These are phyloP conservation scores for Solanum habrochaites DNA, from an alignment of 257 asterid species.

Conservation along the genomic window DNA sequence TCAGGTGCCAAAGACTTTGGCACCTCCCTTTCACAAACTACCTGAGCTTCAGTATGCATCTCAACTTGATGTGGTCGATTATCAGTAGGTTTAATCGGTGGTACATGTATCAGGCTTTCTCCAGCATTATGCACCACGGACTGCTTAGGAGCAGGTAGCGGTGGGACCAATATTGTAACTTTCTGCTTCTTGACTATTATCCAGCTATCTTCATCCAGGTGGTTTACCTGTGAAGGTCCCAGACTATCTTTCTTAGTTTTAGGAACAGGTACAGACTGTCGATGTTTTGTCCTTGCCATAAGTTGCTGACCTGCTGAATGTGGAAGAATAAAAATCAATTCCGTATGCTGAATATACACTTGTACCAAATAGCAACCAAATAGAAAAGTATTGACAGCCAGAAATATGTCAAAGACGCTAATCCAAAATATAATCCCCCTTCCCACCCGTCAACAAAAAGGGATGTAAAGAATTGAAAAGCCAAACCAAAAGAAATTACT, in stretches of 20 bases:
- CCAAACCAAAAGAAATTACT: not conserved
- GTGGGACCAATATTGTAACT: conserved; percentile 71
- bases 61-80: conserved; percentile 7
- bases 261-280: conserved; percentile 10
- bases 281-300: conserved; percentile 63
- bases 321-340: not conserved
- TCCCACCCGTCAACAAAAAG: not conserved
- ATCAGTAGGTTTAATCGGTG: conserved; percentile 8
- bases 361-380: not conserved
- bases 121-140: conserved; percentile 12
- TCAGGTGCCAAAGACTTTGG: conserved; percentile 23
- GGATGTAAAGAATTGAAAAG: not conserved
- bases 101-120: conserved; percentile 23
- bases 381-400: not conserved
- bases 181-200: conserved; percentile 70
- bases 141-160: conserved; percentile 35
- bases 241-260: conserved; percentile 27
- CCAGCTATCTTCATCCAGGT: conserved; percentile 47
- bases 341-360: not conserved
- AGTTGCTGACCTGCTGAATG: conserved; percentile 1
- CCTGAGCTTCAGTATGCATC: conserved; percentile 10
- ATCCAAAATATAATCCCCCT: not conserved
- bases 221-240: conserved; percentile 10
- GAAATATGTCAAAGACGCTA: not conserved
- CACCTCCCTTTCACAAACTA: conserved; percentile 29